Evolutionary conservation across 2,329 filamentous ascomycete genomes (phyloP), one percentile per base, ranked within the genome.

Genomic region (Arthroderma sp.): DNA sequence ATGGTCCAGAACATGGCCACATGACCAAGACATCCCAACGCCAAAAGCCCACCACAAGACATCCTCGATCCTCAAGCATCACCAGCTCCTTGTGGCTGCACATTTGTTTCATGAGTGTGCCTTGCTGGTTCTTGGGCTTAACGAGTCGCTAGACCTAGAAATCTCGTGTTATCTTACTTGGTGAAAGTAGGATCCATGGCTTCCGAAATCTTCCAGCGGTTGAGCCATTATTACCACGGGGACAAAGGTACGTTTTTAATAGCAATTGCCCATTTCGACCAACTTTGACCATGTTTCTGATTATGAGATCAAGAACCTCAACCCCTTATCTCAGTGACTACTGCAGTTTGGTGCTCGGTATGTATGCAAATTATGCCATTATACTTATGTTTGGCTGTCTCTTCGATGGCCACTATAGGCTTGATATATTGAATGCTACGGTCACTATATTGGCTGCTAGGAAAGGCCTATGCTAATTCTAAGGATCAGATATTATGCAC

Each of bases 401-500:
- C 28, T 31, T 31, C 28, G 7, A 7, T 7, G 7, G 7, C 7
- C 28, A 4, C 28, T 4, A 7, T 31, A 31, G 4, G n/a, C 7
- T 31, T 31, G 28, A 31, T 31, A 31, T 31, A 31, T 7, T 3
- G 35, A 38, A 3, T 38, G 4, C 2, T 3, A 9, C 35, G 13
- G 9, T 13, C 9, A 2, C 35, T 9, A 13, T 38, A 7, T 31
- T 31, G 3, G 28, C 23, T 13, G 4, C 28, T 19, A 8, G 13
- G 11, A 25, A 31, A 19, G 28, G 19, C 11, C n/a, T 1, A n/a
- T 33, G 47, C n/a, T 51, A 19, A 51, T 25, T 33, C 21, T 5
- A n/a, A 51, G 6, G 15, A 19, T 11, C 23, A 87, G 88, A 74
- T 91, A 61, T 72, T 84, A 61, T 95, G 94, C 73, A 95, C 89